Conservation (phyloP, 2,329 filamentous ascomycete species). For the Aspergillus ibericus region DNA sequence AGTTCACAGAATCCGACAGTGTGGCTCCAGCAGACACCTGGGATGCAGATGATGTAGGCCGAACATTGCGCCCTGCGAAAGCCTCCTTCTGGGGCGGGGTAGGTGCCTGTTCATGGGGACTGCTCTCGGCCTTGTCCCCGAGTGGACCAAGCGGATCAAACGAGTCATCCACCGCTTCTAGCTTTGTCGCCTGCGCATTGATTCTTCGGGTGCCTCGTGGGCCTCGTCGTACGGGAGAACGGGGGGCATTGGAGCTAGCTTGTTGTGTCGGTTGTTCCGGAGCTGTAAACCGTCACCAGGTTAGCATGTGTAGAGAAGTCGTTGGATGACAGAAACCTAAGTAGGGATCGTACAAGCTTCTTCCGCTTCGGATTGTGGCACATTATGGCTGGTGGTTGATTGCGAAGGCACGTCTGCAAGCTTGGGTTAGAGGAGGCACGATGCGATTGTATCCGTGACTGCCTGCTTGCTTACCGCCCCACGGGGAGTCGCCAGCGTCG, state of each 20-base stretch:
- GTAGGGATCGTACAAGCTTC: constrained; percentile 31
- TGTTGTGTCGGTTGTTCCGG: constrained; percentile 34
- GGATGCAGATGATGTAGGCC: constrained; percentile 41
- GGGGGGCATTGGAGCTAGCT: constrained; percentile 44
- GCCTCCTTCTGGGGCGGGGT: constrained; percentile 62
- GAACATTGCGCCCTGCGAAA: constrained; percentile 36
- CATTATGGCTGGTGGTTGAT: constrained; percentile 31
- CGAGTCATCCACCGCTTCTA: constrained; percentile 63
- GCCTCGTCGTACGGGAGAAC: constrained; percentile 51
- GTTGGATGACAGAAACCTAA: background rate
- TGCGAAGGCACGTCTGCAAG: constrained; percentile 49
- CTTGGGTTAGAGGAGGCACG: constrained; percentile 25
- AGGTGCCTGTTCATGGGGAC: constrained; percentile 53
- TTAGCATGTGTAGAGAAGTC: constrained; percentile 5
- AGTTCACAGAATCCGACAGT: constrained; percentile 66
- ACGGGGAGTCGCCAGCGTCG: constrained; percentile 49
- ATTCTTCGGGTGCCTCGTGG: constrained; percentile 58
- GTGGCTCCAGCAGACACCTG: constrained; percentile 52
- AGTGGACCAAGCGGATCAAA: constrained; percentile 63
- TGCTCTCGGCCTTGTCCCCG: constrained; percentile 46
- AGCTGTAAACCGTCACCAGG: constrained; percentile 20
- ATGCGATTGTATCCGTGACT: constrained; percentile 25
- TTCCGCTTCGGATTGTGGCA: constrained; percentile 29
- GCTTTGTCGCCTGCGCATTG: constrained; percentile 60
- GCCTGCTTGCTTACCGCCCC: constrained; percentile 46